phyloP scores from a whole-genome alignment of 805 yeast genomes.

The Cephaloascus fragrans region DNA sequence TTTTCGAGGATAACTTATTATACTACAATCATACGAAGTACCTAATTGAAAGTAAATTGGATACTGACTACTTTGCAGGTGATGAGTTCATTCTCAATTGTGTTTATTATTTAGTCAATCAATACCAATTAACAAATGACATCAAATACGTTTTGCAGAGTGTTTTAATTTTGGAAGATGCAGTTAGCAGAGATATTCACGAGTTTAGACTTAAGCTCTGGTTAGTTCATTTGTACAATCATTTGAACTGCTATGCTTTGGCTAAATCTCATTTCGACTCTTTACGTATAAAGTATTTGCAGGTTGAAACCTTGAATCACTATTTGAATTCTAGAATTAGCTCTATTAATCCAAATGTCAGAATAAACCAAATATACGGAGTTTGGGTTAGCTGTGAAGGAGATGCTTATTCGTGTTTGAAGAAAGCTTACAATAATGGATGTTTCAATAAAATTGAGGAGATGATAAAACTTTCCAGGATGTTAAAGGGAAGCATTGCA shows the following conservation, averaged over 20 bases:
- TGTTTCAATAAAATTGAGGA: conserved; percentile 62
- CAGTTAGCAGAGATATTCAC: conserved; percentile 46
- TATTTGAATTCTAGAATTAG: conserved; percentile 40
- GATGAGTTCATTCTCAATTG: conserved; percentile 57
- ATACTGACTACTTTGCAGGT: conserved; percentile 64
- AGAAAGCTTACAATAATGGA: conserved; percentile 45
- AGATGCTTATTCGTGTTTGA: conserved; percentile 39
- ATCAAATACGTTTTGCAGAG: conserved; percentile 19
- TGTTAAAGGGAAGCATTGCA: conserved; percentile 41
- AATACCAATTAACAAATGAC: conserved; percentile 12
- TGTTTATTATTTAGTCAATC: conserved; percentile 15
- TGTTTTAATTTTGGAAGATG: conserved; percentile 48
- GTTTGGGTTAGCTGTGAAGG: conserved; percentile 46
- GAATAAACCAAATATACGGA: conserved; percentile 26
- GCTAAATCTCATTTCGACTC: conserved; percentile 42
- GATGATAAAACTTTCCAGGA: conserved; percentile 48
- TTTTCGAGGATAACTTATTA: conserved; percentile 19
- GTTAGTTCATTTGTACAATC: conserved; percentile 54
- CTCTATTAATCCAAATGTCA: conserved; percentile 31
- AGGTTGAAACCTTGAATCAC: conserved; percentile 59
- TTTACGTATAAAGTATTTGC: conserved; percentile 64
- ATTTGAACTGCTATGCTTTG: conserved; percentile 42
- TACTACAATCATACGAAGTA: conserved; percentile 29
- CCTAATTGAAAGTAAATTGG: conserved; percentile 27
- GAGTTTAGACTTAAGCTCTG: conserved; percentile 67